These are phyloP conservation scores for Ascochyta viciae-villosae DNA, from an alignment of 2,329 filamentous ascomycete genomes.

Conservation along the genomic window DNA sequence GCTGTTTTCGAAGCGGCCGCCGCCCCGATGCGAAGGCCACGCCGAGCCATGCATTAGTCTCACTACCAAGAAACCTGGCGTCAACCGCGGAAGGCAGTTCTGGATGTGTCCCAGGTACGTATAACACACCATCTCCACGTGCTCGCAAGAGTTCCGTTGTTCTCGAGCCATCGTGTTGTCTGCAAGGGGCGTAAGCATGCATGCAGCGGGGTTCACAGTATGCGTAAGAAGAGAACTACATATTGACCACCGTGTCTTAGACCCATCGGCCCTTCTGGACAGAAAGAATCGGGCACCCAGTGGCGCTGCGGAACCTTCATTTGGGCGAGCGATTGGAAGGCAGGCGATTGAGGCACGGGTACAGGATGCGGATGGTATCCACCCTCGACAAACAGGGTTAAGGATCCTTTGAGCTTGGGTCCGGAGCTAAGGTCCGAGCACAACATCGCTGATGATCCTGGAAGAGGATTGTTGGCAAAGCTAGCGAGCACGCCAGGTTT, in stretches of 20 bases:
- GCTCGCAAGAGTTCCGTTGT: conserved; percentile 1
- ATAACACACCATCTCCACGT: conserved; percentile 22
- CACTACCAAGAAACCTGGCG: conserved; percentile 85
- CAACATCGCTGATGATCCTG: background rate
- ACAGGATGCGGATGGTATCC: conserved; percentile 10
- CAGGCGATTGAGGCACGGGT: conserved; percentile 16
- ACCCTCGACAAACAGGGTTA: background rate
- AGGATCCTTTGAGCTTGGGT: background rate
- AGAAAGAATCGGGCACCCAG: conserved; percentile 82
- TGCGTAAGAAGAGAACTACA: background rate
- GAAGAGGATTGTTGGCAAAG: background rate
- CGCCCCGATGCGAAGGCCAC: conserved; percentile 83
- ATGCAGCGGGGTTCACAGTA: background rate
- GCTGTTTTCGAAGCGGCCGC: conserved; percentile 75
- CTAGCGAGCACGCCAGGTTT: no score
- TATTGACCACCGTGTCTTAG: conserved; percentile 44
- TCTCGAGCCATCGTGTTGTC: background rate
- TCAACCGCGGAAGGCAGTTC: conserved; percentile 75
- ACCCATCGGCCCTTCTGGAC: conserved; percentile 83
- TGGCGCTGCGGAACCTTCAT: conserved; percentile 91
- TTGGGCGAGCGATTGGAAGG: conserved; percentile 69
- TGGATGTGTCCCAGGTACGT: conserved; percentile 70
- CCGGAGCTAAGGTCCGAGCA: background rate
- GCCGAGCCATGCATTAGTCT: conserved; percentile 83
- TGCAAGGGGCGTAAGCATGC: conserved; percentile 9